Evolutionary conservation across 208 protist species (phyloP), one percentile per base, ranked within the genome.

Genomic region (Balamuthia mandrillaris): DNA sequence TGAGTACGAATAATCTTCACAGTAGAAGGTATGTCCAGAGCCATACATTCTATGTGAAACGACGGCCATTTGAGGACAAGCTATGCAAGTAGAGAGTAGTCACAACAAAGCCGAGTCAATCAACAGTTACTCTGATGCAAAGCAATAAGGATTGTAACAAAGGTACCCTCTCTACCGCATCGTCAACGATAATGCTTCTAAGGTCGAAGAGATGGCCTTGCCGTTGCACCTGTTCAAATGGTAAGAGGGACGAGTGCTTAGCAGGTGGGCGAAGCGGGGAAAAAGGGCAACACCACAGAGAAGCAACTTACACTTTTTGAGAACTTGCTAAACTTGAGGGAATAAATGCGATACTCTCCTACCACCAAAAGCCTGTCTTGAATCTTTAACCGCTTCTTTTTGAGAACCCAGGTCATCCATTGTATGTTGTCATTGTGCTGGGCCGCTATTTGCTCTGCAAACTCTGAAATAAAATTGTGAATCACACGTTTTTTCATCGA

Each of bases 361-460:
- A 81, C 37, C 2, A 81, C 74, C 0, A 81, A n/a, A 24, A 81
- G 52, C 31, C 74, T 47, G 45, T 81, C 74, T 39, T 81, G 51
- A 33, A 81, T 41, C 35, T 81, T 81, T 1, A 65, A 47, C 5
- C 74, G 74, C n/a, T 81, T 81, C 51, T 49, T n/a, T 31, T 81
- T 81, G 24, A 78, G 68, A 27, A 56, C 68, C 68, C 68, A 78
- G 0, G 5, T 47, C 45, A 78, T 31, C 68, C 68, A 78, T 47
- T n/a, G 16, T 10, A 78, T 27, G 31, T 78, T 47, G 27, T 78
- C 68, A 18, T 3, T 27, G 2, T 47, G 39, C 41, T 41, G 29
- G 2, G 18, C 44, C 68, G 58, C 58, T 10, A 47, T 47, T 27
- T 41, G 45, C 44, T 78, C 68, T 10, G 58, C 68, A 16, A 78